Evolutionary conservation across 768 basidiomycete genomes (phyloP), one percentile per base, ranked within the genome.

Genomic region (Xerocomus brunneocitrinus): DNA sequence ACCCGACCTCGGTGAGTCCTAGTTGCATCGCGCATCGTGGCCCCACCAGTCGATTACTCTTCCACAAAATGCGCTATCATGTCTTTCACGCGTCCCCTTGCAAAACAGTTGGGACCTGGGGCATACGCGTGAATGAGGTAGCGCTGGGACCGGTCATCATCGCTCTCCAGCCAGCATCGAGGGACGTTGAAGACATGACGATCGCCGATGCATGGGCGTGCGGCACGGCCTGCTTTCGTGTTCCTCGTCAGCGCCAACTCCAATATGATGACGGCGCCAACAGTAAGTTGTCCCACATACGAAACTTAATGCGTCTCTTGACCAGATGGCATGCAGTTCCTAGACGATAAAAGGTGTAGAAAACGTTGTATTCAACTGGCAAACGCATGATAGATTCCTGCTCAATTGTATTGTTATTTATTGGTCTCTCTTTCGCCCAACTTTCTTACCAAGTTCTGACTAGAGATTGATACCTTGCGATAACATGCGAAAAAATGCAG

Each of bases 81-180:
- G 7, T 68, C 77, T 12, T 84, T 84, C 65, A 82, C 80, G 6
- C 76, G 81, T 22, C 75, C 79, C 8, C 71, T 84, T 35, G 77
- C 81, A 0, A 59, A 72, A 31, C 79, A 83, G 47, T 69, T 83
- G 22, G 75, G 75, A 28, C 73, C 79, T 14, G 80, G 79, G 63
- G 80, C 6, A 82, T 85, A 50, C 72, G 81, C 53, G 82, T 82
- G 47, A 81, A 82, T 58, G 73, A 69, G 3, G 71, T 81, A 19
- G 19, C 19, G 19, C 19, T 19, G 19, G 19, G 83, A 2, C 81
- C 80, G 8, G 76, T 84, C 43, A 73, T 78, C 59, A 83, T 83
- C 0, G 77, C 83, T 0, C 72, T 85, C 5, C 83, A 84, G 59
- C 76, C 83, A 5, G 76, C 79, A 0, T 80, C 79, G 4, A 73